Base-by-base conservation (phyloP, 306 rosid genomes). In the Rubus parviflorus region DNA sequence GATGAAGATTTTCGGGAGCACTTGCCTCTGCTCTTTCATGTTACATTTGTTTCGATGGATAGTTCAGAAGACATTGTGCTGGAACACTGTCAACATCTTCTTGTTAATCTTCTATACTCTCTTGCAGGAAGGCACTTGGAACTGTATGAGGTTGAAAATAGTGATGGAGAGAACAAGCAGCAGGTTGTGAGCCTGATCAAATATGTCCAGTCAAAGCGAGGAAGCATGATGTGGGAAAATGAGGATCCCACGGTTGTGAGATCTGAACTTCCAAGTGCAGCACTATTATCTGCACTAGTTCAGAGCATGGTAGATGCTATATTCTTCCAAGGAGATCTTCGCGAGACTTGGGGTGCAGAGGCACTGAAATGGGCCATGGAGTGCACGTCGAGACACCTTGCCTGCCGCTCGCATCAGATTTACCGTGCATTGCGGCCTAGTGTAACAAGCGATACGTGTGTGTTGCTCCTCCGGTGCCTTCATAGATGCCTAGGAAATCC, bases 261-360 rank as follows among this genome's bases (percentile, higher is more conserved):
- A 87, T 88, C 94, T 42, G 98, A 96, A 83, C 97, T 96, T 79
- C 99, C 99, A 56, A 96, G 99, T 87, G 99, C 99, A 61, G 97
- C 97, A 40, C 97, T 96, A 77, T 90, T 96, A 81, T 92, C 99
- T 83, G 99, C 99, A 6, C 80, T 96, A 43, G 99, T 96, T 79
- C 99, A 93, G 89, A 96, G 99, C 81, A 92, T 96, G 99, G 99
- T 96, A 79, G 99, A 96, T 88, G 99, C 99, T 60, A 96, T 96
- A 81, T 96, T 96, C 90, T 96, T 96, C 85, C 99, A 96, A 89
- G 98, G 99, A 73, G 99, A 96, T 83, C 97, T 96, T 47, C 94
- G 93, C 10, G 99, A 92, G 85, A 96, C 99, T 70, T 96, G 99
- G 99, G 99, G 99, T 56, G 90, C 83, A 38, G 99, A 96, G 86